A percentile compares a stretch with the other conserved stretches of the same genome.
These are phyloP conservation scores for Akebia trifoliata DNA, from an alignment of 164 flowering plant genomes.

Conservation along the genomic window DNA sequence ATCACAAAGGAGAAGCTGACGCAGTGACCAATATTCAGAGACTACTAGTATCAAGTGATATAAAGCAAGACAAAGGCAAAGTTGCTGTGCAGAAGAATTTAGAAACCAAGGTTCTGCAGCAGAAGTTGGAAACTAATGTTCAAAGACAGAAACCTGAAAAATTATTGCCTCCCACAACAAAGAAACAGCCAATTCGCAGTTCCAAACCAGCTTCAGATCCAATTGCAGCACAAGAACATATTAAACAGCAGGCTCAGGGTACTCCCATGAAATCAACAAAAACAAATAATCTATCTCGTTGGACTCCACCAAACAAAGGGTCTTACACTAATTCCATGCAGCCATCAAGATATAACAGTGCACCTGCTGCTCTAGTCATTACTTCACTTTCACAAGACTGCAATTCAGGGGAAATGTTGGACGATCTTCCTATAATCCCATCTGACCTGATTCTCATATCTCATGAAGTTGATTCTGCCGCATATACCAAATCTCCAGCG, in stretches of 20 bases:
- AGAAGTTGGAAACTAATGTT: conserved; percentile 22
- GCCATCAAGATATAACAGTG: conserved; percentile 72
- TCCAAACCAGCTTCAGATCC: conserved; percentile 35
- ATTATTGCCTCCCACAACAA: conserved; percentile 20
- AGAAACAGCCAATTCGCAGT: conserved; percentile 25
- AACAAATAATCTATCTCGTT: conserved; percentile 51
- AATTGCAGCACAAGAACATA: conserved; percentile 31
- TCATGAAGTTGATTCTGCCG: conserved; percentile 11
- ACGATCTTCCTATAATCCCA: conserved; percentile 18
- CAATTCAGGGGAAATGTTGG: conserved; percentile 20
- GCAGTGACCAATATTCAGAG: conserved; percentile 7
- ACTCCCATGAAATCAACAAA: conserved; percentile 36
- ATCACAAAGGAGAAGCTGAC: conserved; percentile 17
- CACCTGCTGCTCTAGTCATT: conserved; percentile 49
- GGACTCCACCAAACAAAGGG: conserved; percentile 65
- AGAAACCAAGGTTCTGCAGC: conserved; percentile 6
- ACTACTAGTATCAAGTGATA: conserved; percentile 15
- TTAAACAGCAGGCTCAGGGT: conserved; percentile 39
- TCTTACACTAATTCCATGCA: conserved; percentile 52
- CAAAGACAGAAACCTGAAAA: conserved; percentile 36
- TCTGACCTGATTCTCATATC: conserved; percentile 1
- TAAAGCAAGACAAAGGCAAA: conserved; percentile 24
- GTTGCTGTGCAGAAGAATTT: conserved; percentile 4
- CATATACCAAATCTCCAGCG: conserved; percentile 13
- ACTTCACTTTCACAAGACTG: conserved; percentile 36